These are phyloP conservation scores for Lachnellula hyalina DNA, from an alignment of 2,329 filamentous ascomycete genomes.

Conservation along the genomic window DNA sequence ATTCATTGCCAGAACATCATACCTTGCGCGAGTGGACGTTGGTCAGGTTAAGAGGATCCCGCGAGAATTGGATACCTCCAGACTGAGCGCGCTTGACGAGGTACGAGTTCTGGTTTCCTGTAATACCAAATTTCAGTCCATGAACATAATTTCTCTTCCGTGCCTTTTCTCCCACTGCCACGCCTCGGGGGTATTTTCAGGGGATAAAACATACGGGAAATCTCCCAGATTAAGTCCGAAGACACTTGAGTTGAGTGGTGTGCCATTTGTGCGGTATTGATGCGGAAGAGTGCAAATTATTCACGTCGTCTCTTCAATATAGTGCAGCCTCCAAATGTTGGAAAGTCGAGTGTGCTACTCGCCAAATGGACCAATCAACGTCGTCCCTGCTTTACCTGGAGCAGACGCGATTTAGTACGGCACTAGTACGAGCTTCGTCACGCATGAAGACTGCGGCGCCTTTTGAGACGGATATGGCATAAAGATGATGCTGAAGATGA, in stretches of 20 bases:
- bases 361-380: constrained; percentile 13
- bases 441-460: background rate
- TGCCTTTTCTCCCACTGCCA: background rate
- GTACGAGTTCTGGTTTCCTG: constrained; percentile 84
- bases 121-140: constrained; percentile 16
- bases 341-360: constrained; percentile 4
- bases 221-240: constrained; percentile 88
- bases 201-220: constrained; percentile 69
- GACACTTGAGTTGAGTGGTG: constrained; percentile 71
- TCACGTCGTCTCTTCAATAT: constrained; percentile 8
- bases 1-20: constrained; percentile 25
- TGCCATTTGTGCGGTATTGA: constrained; percentile 28
- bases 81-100: constrained; percentile 81
- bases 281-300: constrained; percentile 9
- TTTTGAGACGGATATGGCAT: too few relatives aligned
- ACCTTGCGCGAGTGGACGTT: constrained; percentile 94
- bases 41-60: constrained; percentile 86
- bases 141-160: constrained; percentile 3
- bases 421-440: background rate
- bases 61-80: constrained; percentile 85
- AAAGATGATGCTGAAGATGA: too few relatives aligned
- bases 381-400: background rate
- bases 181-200: constrained; percentile 6
- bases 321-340: constrained; percentile 4
- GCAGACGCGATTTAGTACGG: background rate